Evolutionary conservation across 1,139 yeast species (phyloP), one percentile per base, ranked within the genome.

Genomic region (Blastobotrys capitulatus): DNA sequence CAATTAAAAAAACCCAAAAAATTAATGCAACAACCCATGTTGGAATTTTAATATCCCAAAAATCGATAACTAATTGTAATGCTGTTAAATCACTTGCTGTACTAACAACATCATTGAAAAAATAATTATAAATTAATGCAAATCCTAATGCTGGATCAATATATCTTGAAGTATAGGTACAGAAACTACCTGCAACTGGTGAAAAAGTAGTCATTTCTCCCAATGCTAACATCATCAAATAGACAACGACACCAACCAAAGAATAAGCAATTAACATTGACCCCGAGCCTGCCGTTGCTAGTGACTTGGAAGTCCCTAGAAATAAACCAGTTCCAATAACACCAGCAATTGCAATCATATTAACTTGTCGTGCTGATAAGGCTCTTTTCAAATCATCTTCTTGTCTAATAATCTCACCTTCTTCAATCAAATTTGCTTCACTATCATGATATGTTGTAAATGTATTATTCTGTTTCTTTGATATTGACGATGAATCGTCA

Each of bases 121-220:
- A 80, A 64, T 82, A 82, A 62, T 81, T 80, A 64, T 76, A 69
- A 57, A 79, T 71, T 42, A 80, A 71, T 2, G 86, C 82, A 63
- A 81, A 80, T 0, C 85, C 86, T 54, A 80, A 72, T 12, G 84
- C 75, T 13, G 78, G 82, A 54, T 78, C 75, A 9, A 83, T 83
- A 61, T 77, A 82, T 49, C 83, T 70, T 38, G 73, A 70, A 8
- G 86, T 82, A 59, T 75, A 82, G 0, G 82, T 70, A 47, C 84
- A 76, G 59, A 82, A 82, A 0, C 84, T 78, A 5, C 86, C 86
- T 2, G 83, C 72, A 54, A 76, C 72, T 51, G 83, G 86, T 65
- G 74, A 72, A 50, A 72, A 76, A 0, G 83, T 78, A 10, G 82
- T 70, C 85, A 82, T 80, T 61, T 81, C 87, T 18, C 86, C 87